phyloP scores from a whole-genome alignment of 2,329 filamentous ascomycete species.

The Alternaria brassicae region DNA sequence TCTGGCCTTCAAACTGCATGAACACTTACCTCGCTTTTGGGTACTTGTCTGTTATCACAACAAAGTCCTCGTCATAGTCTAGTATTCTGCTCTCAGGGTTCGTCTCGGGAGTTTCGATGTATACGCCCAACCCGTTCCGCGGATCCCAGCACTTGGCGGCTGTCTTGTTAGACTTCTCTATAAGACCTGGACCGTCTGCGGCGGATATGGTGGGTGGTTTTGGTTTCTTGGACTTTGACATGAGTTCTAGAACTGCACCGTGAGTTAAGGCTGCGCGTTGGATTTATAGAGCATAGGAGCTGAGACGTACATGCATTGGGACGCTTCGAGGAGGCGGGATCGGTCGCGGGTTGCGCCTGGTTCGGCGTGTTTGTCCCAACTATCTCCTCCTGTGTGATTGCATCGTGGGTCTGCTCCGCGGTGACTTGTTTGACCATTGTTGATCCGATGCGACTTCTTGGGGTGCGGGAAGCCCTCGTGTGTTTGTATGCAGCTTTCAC shows the following conservation, averaged over 20 bases:
- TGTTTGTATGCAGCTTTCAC: not conserved
- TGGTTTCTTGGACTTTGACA: slow-evolving; percentile 51
- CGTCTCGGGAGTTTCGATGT: slow-evolving; percentile 68
- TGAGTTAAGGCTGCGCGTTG: slow-evolving; percentile 29
- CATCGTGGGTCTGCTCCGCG: slow-evolving; percentile 20
- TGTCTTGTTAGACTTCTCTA: slow-evolving; percentile 24
- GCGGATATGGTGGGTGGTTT: slow-evolving; percentile 31
- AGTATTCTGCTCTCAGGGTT: slow-evolving; percentile 68
- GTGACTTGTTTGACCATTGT: not conserved
- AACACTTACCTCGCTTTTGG: slow-evolving; percentile 67
- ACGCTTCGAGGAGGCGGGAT: slow-evolving; percentile 29
- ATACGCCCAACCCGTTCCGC: slow-evolving; percentile 69
- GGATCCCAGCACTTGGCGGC: slow-evolving; percentile 42
- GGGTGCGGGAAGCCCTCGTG: not conserved
- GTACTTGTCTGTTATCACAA: slow-evolving; percentile 81
- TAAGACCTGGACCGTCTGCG: slow-evolving; percentile 4
- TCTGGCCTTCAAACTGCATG: not conserved
- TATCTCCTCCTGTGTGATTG: slow-evolving; percentile 33
- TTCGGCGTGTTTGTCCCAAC: slow-evolving; percentile 19
- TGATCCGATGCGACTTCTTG: not conserved
- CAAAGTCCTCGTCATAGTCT: slow-evolving; percentile 71
- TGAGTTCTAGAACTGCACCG: slow-evolving; percentile 55
- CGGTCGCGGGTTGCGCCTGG: not conserved
- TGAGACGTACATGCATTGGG: slow-evolving; percentile 49
- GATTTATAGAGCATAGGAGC: not conserved